Conservation (phyloP, 192 early-diverging fungal genomes). For the Backusella liffmaniae region DNA sequence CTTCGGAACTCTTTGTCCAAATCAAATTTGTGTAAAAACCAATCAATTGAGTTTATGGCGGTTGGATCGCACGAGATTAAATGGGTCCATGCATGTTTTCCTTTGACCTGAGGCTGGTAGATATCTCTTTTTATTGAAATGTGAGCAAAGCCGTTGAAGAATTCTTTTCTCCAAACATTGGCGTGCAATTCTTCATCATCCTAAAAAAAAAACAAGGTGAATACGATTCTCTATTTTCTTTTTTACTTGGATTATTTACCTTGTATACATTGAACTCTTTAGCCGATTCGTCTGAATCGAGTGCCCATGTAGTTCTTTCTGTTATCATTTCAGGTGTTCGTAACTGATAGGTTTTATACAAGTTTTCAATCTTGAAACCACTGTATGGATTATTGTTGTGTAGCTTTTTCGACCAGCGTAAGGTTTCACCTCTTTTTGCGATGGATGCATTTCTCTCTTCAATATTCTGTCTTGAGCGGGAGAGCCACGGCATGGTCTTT, state of each 20-base stretch:
- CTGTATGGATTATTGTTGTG: not conserved
- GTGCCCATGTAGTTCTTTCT: not conserved
- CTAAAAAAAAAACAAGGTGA: not conserved
- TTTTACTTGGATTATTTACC: not conserved
- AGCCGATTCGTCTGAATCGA: not conserved
- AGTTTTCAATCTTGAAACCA: not conserved
- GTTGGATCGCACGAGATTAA: not conserved
- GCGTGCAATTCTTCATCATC: not conserved
- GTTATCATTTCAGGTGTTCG: not conserved
- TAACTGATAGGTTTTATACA: not conserved
- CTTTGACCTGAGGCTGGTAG: not conserved
- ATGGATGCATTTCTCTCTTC: not conserved
- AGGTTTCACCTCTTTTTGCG: not conserved
- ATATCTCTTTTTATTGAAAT: not conserved
- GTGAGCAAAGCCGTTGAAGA: not conserved
- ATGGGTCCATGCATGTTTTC: conserved; percentile 8
- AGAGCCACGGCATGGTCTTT: not conserved
- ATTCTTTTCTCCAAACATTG: not conserved
- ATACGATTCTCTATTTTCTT: no score
- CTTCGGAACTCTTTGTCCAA: not conserved
- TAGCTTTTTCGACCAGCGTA: not conserved
- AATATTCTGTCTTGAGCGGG: not conserved
- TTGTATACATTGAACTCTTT: not conserved
- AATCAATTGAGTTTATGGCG: not conserved
- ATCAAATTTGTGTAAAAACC: conserved; percentile 22